Evolutionary conservation across 2,329 filamentous ascomycete genomes (phyloP).

Genomic region (Sarocladiaceae sp.): DNA sequence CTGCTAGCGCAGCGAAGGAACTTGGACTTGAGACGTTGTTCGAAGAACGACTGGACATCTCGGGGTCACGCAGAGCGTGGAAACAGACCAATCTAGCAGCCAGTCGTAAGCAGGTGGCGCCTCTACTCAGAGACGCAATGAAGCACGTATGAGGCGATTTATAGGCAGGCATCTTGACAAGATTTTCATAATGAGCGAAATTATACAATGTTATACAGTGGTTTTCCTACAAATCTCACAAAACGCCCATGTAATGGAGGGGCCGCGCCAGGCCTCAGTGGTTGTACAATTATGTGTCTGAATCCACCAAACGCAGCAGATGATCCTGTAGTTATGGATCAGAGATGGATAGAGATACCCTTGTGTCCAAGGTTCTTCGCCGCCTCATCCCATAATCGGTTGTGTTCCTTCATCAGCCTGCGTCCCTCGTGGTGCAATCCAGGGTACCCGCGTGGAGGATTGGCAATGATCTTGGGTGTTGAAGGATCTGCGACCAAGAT

Average conservation of each 20-base stretch:
- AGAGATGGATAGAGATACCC: too few species aligned
- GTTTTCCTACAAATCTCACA: not conserved
- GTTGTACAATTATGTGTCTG: too few species aligned
- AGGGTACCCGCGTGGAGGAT: too few species aligned
- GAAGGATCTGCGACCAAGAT: conserved; percentile 50
- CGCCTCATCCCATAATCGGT: not conserved
- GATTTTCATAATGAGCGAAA: too few species aligned
- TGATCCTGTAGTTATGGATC: too few species aligned
- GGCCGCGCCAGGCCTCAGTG: too few species aligned
- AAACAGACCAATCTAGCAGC: conserved; percentile 57
- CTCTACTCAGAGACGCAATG: conserved; percentile 57
- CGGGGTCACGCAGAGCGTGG: conserved; percentile 58
- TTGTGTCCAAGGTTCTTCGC: too few species aligned
- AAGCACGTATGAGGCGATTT: conserved; percentile 18
- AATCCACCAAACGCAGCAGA: too few species aligned
- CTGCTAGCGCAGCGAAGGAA: conserved; percentile 33
- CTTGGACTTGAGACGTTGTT: conserved; percentile 55
- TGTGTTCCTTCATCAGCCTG: too few species aligned
- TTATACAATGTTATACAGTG: not conserved
- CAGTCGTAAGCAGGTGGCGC: conserved; percentile 66
- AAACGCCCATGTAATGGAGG: too few species aligned
- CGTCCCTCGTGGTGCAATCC: conserved; percentile 7
- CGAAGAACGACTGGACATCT: conserved; percentile 42
- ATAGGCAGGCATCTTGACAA: too few species aligned
- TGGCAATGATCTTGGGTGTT: conserved; percentile 30